Conservation (phyloP, 2,329 filamentous ascomycete species). For the Colletotrichum higginsianum region DNA sequence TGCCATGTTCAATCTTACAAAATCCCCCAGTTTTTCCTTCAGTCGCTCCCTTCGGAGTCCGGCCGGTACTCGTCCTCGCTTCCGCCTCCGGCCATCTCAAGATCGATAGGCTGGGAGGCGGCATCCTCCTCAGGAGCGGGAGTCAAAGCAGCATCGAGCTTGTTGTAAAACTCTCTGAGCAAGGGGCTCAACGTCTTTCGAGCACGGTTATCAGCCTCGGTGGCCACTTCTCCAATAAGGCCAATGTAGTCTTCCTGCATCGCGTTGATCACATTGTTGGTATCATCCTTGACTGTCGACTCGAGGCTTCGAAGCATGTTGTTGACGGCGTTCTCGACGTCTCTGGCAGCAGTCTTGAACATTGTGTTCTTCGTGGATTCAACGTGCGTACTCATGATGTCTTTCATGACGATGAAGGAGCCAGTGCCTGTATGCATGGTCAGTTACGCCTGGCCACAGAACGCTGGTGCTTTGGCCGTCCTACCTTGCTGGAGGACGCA, state of each 20-base stretch:
- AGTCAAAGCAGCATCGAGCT: not conserved
- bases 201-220: slow-evolving; percentile 13
- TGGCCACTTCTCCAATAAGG: slow-evolving; percentile 42
- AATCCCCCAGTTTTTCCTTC: not conserved
- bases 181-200: slow-evolving; percentile 20
- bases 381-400: slow-evolving; percentile 44
- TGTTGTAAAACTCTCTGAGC: slow-evolving; percentile 14
- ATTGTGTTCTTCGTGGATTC: slow-evolving; percentile 35
- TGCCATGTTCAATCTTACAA: not conserved
- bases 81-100: not conserved
- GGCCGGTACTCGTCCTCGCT: slow-evolving; percentile 3
- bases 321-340: slow-evolving; percentile 35
- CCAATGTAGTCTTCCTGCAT: slow-evolving; percentile 45
- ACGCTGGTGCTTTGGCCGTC: not conserved
- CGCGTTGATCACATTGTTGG: slow-evolving; percentile 52
- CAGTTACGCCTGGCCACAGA: not conserved
- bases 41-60: slow-evolving; percentile 5
- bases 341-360: slow-evolving; percentile 40
- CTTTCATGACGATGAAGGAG: slow-evolving; percentile 45
- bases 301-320: not conserved
- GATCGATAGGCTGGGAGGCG: not conserved
- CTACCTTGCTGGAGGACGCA: slow-evolving; percentile 14
- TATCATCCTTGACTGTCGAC: not conserved
- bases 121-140: not conserved
- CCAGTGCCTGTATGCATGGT: slow-evolving; percentile 39